Evolutionary conservation across 495 filamentous ascomycete genomes (phyloP), one percentile per base, ranked within the genome.

Genomic region (Amphirosellinia nigrospora): DNA sequence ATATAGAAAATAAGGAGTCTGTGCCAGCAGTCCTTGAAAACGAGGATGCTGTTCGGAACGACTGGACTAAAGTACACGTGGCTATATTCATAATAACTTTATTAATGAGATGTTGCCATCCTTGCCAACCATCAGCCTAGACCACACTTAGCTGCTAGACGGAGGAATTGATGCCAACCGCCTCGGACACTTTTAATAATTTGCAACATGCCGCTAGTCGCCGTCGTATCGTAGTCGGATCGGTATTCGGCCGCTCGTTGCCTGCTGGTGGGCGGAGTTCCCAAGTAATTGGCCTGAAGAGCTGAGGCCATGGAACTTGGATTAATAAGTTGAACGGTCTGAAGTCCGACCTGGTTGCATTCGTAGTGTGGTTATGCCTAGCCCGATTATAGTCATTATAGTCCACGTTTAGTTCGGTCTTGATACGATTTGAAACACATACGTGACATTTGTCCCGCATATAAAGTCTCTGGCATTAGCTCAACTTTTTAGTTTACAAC

Each of bases 181-280:
- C 41, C 36, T 38, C 63, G 63, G 63, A 66, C 34, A 66, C 63
- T 66, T 66, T 66, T 34, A 10, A 23, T 32, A 55, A 64, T n/a
- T 34, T 26, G 3, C 48, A 46, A 23, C 43, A 38, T 10, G 16
- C 36, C 55, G 48, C 32, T 58, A 36, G 32, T 21, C 21, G 32
- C 8, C 45, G 4, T 64, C 28, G 21, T 10, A 38, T 50, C 30
- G 11, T 7, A 41, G 2, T 52, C 63, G 63, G 63, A 36, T 28
- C 34, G 28, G 46, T 66, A n/a, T 66, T 66, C 3, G 45, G 21
- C 63, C 63, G 63, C 15, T 28, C n/a, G 2, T n/a, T 45, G 60
- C 32, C 60, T 39, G 46, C 39, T 23, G 5, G 34, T 9, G 4
- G 4, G 61, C 61, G 61, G 61, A 64, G 30, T 36, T 64, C 45